A percentile compares a stretch with the other conserved stretches of the same genome.
These are phyloP conservation scores for Xylariaceae sp. DNA, from an alignment of 2,329 filamentous ascomycete genomes.

Conservation along the genomic window DNA sequence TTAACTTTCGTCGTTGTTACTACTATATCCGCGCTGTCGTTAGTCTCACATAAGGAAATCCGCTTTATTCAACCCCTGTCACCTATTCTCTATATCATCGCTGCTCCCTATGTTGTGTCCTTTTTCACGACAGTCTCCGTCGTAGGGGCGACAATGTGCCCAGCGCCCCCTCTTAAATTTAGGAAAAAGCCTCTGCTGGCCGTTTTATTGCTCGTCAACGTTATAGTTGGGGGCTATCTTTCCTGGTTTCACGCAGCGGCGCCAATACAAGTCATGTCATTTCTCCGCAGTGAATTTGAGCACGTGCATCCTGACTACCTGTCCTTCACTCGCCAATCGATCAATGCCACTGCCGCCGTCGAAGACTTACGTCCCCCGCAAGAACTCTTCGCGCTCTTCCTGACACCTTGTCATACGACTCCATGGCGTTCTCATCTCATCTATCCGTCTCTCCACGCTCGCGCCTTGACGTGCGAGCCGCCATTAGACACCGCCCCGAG, in stretches of 20 bases:
- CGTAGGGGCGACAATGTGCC: slow-evolving; percentile 25
- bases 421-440: slow-evolving; percentile 90
- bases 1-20: slow-evolving; percentile 57
- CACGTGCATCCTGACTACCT: slow-evolving; percentile 45
- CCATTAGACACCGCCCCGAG: slow-evolving; percentile 64
- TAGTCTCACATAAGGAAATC: slow-evolving; percentile 93
- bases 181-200: slow-evolving; percentile 56
- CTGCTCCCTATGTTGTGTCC: slow-evolving; percentile 60
- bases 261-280: slow-evolving; percentile 67
- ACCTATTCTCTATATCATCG: slow-evolving; percentile 77
- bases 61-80: slow-evolving; percentile 94
- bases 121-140: slow-evolving; percentile 55
- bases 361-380: slow-evolving; percentile 24
- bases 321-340: slow-evolving; percentile 24
- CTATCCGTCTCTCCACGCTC: slow-evolving; percentile 69
- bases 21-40: slow-evolving; percentile 62
- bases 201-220: slow-evolving; percentile 60
- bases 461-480: slow-evolving; percentile 87
- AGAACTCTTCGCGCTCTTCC: slow-evolving; percentile 68
- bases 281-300: slow-evolving; percentile 72
- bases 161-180: slow-evolving; percentile 30
- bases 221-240: slow-evolving; percentile 68
- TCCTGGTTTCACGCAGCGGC: slow-evolving; percentile 77
- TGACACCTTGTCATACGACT: slow-evolving; percentile 94
- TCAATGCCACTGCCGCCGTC: slow-evolving; percentile 23